Evolutionary conservation across 1,139 yeast species (phyloP).

Genomic region (Lodderomyces margitis): DNA sequence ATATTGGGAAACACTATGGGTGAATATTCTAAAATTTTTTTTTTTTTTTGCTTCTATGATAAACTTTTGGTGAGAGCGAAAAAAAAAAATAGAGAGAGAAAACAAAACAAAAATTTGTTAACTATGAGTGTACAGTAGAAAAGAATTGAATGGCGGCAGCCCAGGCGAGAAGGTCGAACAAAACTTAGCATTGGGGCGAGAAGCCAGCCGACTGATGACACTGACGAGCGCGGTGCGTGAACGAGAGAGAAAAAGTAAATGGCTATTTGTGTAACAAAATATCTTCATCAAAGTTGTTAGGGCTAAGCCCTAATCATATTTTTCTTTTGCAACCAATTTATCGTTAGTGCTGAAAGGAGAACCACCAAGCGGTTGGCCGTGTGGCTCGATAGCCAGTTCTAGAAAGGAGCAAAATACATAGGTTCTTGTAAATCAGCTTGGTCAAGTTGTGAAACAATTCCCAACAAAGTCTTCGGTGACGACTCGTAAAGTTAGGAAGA

Average conservation of each 20-base stretch:
- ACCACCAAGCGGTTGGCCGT: too few relatives aligned
- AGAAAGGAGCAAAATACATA: too few relatives aligned
- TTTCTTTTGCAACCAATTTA: neutral
- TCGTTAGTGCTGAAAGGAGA: too few relatives aligned
- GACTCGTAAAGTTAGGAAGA: too few relatives aligned
- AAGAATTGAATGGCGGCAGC: too few relatives aligned
- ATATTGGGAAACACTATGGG: constrained; percentile 4
- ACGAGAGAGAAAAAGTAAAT: neutral
- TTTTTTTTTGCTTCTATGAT: constrained; percentile 7
- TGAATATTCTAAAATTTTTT: constrained; percentile 9
- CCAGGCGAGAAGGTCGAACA: too few relatives aligned
- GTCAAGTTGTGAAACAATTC: too few relatives aligned
- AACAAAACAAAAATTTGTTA: constrained; percentile 12
- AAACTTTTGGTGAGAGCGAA: neutral
- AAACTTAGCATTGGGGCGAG: too few relatives aligned
- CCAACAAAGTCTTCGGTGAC: too few relatives aligned
- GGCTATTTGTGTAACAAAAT: neutral
- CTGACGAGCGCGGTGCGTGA: neutral
- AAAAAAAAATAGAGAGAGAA: neutral
- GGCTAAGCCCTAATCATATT: neutral
- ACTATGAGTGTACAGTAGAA: constrained; percentile 23
- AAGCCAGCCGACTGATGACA: too few relatives aligned
- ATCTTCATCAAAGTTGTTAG: neutral
- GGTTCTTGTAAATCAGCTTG: too few relatives aligned
- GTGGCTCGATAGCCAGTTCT: too few relatives aligned